These are phyloP conservation scores for Epichloe sibirici DNA, from an alignment of 2,329 filamentous ascomycete genomes.

Conservation along the genomic window DNA sequence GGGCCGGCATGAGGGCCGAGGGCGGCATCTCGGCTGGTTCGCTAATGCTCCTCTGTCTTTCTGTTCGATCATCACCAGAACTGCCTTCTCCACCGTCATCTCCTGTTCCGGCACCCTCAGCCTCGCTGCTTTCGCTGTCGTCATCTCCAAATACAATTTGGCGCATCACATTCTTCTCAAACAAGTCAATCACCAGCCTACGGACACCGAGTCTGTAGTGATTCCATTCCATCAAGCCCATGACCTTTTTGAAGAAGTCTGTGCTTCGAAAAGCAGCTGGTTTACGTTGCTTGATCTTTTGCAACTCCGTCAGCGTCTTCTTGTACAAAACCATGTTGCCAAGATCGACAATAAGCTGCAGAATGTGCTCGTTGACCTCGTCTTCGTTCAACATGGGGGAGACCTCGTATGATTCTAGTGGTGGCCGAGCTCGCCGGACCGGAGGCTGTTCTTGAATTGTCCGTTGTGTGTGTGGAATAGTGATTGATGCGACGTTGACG, in stretches of 20 bases:
- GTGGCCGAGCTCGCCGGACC: constrained; percentile 26
- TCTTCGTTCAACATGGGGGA: constrained; percentile 41
- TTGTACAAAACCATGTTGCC: constrained; percentile 91
- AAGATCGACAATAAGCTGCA: constrained; percentile 76
- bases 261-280: constrained; percentile 63
- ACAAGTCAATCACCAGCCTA: constrained; percentile 84
- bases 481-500: constrained; percentile 33
- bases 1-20: constrained; percentile 21
- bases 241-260: constrained; percentile 70
- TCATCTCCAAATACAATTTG: constrained; percentile 63
- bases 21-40: constrained; percentile 26
- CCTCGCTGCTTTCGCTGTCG: constrained; percentile 54
- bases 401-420: constrained; percentile 30
- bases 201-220: constrained; percentile 80
- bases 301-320: constrained; percentile 70
- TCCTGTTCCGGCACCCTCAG: constrained; percentile 40
- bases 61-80: constrained; percentile 42
- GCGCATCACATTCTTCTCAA: constrained; percentile 80
- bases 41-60: constrained; percentile 43
- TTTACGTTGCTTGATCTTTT: constrained; percentile 65
- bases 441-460: constrained; percentile 36
- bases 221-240: constrained; percentile 76
- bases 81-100: constrained; percentile 40
- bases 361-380: constrained; percentile 62
- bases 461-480: constrained; percentile 38